phyloP scores from a whole-genome alignment of 192 early-diverging fungal genomes.

The Mortierella claussenii region DNA sequence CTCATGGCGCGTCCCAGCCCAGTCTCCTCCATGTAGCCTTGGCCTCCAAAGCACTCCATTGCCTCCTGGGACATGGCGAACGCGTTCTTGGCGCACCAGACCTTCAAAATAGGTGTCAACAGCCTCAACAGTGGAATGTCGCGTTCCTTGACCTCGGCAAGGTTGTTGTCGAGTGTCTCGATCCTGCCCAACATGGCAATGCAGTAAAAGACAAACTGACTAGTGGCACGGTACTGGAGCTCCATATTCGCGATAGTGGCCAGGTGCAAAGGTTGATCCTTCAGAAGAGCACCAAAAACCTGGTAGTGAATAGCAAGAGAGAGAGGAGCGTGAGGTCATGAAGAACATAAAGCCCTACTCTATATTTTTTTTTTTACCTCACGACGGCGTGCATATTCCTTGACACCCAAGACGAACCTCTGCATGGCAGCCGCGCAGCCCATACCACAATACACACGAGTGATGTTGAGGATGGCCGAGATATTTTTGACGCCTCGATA shows the following conservation, averaged over 20 bases:
- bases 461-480: constrained; percentile 74
- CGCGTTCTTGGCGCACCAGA: constrained; percentile 62
- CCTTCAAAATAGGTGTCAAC: constrained; percentile 75
- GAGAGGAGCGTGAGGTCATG: no score
- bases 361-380: constrained; percentile 12
- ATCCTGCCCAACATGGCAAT: constrained; percentile 66
- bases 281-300: constrained; percentile 64
- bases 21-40: constrained; percentile 81
- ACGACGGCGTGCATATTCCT: constrained; percentile 64
- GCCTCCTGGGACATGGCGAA: constrained; percentile 62
- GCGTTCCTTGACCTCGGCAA: constrained; percentile 27
- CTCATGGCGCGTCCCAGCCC: constrained; percentile 67
- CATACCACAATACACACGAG: constrained; percentile 71
- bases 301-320: no score
- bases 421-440: constrained; percentile 60
- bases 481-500: constrained; percentile 73
- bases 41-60: constrained; percentile 77
- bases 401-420: constrained; percentile 62
- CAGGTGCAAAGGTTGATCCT: constrained; percentile 69
- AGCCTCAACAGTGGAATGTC: constrained; percentile 64
- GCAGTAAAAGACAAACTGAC: constrained; percentile 67
- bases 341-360: no score
- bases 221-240: constrained; percentile 58
- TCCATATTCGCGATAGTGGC: constrained; percentile 70
- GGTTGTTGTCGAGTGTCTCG: constrained; percentile 43